Conservation (phyloP, 257 asterid species). For the Solanum clarkiae region DNA sequence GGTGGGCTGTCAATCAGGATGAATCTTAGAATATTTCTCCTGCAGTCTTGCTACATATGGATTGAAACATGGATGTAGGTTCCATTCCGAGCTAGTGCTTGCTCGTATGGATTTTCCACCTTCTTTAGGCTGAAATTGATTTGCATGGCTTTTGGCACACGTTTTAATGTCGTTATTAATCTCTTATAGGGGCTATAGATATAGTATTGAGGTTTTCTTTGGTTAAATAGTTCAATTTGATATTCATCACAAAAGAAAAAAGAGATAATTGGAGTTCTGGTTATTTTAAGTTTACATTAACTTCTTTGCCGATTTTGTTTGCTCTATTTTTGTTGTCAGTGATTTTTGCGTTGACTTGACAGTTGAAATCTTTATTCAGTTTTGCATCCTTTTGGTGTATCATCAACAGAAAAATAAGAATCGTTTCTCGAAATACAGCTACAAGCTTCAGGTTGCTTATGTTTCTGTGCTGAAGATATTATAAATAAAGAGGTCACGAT, state of each 20-base stretch:
- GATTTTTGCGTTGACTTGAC: background rate
- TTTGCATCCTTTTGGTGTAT: background rate
- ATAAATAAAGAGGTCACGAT: background rate
- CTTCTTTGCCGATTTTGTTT: background rate
- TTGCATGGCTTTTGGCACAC: background rate
- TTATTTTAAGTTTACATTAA: background rate
- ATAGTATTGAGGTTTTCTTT: background rate
- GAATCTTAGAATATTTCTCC: background rate
- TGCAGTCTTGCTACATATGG: background rate
- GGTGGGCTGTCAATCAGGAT: background rate
- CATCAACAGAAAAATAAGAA: background rate
- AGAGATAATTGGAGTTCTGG: background rate
- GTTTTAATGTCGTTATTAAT: background rate
- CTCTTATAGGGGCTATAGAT: background rate
- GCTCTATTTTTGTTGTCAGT: background rate
- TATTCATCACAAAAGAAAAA: background rate
- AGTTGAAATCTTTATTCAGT: background rate
- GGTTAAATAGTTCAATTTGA: background rate
- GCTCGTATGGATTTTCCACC: background rate
- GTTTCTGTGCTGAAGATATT: background rate
- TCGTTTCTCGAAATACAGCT: background rate
- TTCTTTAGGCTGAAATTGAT: background rate
- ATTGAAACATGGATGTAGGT: background rate
- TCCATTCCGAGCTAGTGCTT: background rate
- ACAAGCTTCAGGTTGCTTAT: background rate